Base-by-base conservation (phyloP, 208 protist species). In the Wallacemonas sp. region DNA sequence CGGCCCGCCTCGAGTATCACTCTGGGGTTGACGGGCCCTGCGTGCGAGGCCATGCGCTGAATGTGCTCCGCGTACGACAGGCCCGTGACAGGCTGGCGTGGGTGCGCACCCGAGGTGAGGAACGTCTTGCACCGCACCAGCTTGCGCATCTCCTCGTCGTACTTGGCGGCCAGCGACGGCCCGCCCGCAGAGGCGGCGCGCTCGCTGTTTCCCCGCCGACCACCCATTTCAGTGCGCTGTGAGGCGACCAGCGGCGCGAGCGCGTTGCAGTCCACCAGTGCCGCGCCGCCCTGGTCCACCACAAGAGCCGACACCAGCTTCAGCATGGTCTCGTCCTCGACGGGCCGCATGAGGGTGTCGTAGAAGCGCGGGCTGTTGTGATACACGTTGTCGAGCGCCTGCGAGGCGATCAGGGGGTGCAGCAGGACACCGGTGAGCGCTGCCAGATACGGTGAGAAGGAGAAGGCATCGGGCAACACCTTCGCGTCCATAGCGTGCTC, bases 181-280 rank as follows among this genome's bases (percentile, higher is more conserved):
- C 3, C 39, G 1, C 19, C 71, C 44, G 33, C 14, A 4, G 54
- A 24, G 52, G 29, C 38, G 33, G 23, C 21, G 30, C 32, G 14
- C 34, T 8, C 26, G 44, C 23, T 61, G 34, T n/a, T n/a, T n/a
- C 32, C 23, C 9, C 27, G 21, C 32, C n/a, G 8, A 16, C 24
- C 29, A 30, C 38, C 32, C 36, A 38, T 64, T 23, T 55, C 19
- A n/a, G 2, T 16, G 5, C 34, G 14, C 41, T 55, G 44, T 19
- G 52, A 72, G 24, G 82, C 68, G 32, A 95, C 63, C 47, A 92
- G 65, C 12, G 86, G 79, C 52, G 85, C 64, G 32, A 95, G 68
- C 24, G 87, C 70, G 60, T 95, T 95, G 8, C 78, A 77, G 74
- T 95, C 85, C 11, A 95, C 87, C 48, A 95, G 68, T 1, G 87